Percentiles rank a stretch among this genome's conserved stretches.
Evolutionary conservation across 2,329 filamentous ascomycete genomes (phyloP).

Genomic region (Laburnicola sp.): DNA sequence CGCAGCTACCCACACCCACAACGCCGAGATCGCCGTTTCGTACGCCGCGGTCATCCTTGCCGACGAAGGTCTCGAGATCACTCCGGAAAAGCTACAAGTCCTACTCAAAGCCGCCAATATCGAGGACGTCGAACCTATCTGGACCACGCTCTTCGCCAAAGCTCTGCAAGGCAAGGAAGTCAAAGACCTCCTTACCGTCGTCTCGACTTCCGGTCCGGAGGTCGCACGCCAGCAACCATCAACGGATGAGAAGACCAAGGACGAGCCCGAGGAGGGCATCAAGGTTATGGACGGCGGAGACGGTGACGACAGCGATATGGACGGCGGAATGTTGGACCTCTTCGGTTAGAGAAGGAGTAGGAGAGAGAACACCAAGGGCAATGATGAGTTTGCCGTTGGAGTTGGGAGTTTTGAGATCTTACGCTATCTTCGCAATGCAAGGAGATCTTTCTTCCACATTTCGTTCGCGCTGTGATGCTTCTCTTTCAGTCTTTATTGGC

Average conservation of each 20-base stretch:
- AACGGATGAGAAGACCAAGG: slow-evolving; percentile 1
- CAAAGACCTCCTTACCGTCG: slow-evolving; percentile 80
- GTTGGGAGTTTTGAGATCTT: slow-evolving; percentile 23
- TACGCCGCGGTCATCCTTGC: slow-evolving; percentile 99
- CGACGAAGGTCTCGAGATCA: slow-evolving; percentile 94
- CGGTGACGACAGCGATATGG: slow-evolving; percentile 13
- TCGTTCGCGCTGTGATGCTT: too few relatives aligned
- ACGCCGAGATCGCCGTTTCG: slow-evolving; percentile 67
- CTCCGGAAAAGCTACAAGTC: slow-evolving; percentile 92
- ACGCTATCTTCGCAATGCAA: slow-evolving; percentile 9
- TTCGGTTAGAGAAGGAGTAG: slow-evolving; percentile 2
- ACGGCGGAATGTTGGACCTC: slow-evolving; percentile 12
- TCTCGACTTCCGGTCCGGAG: slow-evolving; percentile 56
- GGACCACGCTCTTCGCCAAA: slow-evolving; percentile 96
- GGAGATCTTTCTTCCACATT: slow-evolving; percentile 19
- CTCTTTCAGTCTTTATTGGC: too few relatives aligned
- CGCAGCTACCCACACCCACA: slow-evolving; percentile 17
- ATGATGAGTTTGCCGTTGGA: not conserved
- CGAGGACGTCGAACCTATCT: slow-evolving; percentile 93
- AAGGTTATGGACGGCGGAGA: slow-evolving; percentile 8
- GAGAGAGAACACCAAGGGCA: slow-evolving; percentile 1
- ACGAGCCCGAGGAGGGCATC: slow-evolving; percentile 2
- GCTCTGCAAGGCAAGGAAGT: slow-evolving; percentile 88
- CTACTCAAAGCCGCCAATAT: slow-evolving; percentile 88
- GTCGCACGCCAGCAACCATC: slow-evolving; percentile 4